These are phyloP conservation scores for Vaccinium vitisidaea DNA, from an alignment of 148 eudicot species.

Conservation along the genomic window DNA sequence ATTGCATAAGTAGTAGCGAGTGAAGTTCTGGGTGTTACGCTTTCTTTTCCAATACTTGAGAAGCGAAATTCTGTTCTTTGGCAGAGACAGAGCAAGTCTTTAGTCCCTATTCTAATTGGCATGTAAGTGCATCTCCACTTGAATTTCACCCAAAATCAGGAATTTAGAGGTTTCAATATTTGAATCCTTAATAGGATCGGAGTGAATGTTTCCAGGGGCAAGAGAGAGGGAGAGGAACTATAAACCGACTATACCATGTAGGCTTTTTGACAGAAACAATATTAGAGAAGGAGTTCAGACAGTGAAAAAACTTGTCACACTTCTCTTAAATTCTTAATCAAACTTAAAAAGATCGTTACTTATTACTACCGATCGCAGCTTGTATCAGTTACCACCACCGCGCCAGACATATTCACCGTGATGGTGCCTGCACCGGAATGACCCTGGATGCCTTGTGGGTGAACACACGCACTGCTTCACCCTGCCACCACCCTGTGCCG, in stretches of 20 bases:
- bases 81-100: not conserved
- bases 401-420: conserved; percentile 61
- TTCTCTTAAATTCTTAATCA: conserved; percentile 7
- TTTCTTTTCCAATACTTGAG: not conserved
- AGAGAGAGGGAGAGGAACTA: not conserved
- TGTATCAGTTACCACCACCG: not conserved
- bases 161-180: not conserved
- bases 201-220: not conserved
- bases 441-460: conserved; percentile 74
- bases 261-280: not conserved
- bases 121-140: not conserved
- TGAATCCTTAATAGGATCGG: not conserved
- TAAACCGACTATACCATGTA: not conserved
- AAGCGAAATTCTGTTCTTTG: not conserved
- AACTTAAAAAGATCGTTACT: not conserved
- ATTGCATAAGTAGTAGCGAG: not conserved
- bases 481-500: conserved; percentile 20
- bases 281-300: not conserved
- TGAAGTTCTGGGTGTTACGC: not conserved
- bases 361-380: not conserved
- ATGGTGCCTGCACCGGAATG: conserved; percentile 69
- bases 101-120: not conserved
- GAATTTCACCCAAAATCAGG: not conserved
- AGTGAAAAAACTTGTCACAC: not conserved
- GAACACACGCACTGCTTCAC: conserved; percentile 56